Evolutionary conservation across 441 rosid genomes (phyloP).

Genomic region (Syzygium syzygioides): DNA sequence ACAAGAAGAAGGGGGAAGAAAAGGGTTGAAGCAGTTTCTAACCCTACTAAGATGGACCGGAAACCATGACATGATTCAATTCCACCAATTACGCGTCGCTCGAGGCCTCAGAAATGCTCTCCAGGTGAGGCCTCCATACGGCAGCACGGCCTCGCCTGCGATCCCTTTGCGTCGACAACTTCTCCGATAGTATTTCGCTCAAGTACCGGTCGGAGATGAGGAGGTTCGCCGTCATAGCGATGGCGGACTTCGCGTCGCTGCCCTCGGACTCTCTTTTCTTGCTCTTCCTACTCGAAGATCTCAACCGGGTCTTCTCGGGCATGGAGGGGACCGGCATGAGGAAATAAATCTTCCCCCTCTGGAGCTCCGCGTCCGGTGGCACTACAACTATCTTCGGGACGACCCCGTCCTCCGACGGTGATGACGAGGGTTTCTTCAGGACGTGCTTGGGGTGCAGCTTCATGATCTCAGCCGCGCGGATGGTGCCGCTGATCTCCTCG

Average conservation of each 20-base stretch:
- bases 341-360: constrained; percentile 90
- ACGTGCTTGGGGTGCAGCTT: constrained; percentile 77
- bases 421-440: constrained; percentile 67
- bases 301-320: constrained; percentile 20
- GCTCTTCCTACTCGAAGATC: constrained; percentile 25
- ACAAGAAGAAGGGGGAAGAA: background rate
- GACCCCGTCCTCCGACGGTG: constrained; percentile 32
- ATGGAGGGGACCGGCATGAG: constrained; percentile 58
- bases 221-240: constrained; percentile 12
- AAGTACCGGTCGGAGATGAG: constrained; percentile 68
- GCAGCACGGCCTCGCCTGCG: constrained; percentile 81
- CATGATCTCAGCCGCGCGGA: constrained; percentile 77
- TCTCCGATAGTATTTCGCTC: constrained; percentile 85
- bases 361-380: constrained; percentile 89
- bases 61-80: background rate
- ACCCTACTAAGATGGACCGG: background rate
- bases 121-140: constrained; percentile 94
- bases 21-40: background rate
- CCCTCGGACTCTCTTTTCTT: constrained; percentile 27
- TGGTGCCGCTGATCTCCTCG: constrained; percentile 82
- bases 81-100: background rate
- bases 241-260: constrained; percentile 16
- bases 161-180: constrained; percentile 62
- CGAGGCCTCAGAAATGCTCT: constrained; percentile 62
- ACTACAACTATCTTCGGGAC: constrained; percentile 74